Conservation (phyloP, 1,139 yeast species). For the Geotrichum reessii region DNA sequence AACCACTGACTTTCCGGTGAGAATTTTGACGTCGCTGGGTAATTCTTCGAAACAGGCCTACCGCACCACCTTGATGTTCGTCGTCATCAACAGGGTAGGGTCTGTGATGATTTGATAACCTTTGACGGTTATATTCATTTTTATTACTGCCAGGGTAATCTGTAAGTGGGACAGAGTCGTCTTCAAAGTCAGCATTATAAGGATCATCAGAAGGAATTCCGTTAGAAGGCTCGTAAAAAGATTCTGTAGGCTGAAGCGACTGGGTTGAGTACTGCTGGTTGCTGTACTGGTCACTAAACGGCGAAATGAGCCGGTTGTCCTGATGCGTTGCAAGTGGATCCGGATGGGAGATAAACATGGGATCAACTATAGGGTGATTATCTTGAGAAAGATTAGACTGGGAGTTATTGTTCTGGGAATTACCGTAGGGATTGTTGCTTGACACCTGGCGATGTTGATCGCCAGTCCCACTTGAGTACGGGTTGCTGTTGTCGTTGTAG, state of each 20-base stretch:
- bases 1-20: not conserved
- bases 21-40: conserved; percentile 8
- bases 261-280: not conserved
- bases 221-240: not conserved
- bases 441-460: not conserved
- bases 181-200: conserved; percentile 10
- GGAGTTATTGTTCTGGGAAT: not conserved
- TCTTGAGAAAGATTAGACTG: not conserved
- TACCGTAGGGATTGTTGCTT: not conserved
- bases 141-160: conserved; percentile 10
- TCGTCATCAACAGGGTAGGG: conserved; percentile 12
- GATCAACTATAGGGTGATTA: not conserved
- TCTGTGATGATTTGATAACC: not conserved
- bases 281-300: conserved; percentile 1
- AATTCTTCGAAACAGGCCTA: conserved; percentile 9
- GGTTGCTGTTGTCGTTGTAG: not conserved
- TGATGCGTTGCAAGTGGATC: not conserved
- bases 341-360: not conserved
- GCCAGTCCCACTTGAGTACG: not conserved
- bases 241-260: not conserved
- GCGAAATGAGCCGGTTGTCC: not conserved
- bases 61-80: conserved; percentile 1
- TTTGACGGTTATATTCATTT: conserved; percentile 3
- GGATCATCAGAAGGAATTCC: conserved; percentile 1
- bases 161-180: conserved; percentile 13